Base-by-base conservation (phyloP, 495 filamentous ascomycete genomes). In the Penicillium soppii region DNA sequence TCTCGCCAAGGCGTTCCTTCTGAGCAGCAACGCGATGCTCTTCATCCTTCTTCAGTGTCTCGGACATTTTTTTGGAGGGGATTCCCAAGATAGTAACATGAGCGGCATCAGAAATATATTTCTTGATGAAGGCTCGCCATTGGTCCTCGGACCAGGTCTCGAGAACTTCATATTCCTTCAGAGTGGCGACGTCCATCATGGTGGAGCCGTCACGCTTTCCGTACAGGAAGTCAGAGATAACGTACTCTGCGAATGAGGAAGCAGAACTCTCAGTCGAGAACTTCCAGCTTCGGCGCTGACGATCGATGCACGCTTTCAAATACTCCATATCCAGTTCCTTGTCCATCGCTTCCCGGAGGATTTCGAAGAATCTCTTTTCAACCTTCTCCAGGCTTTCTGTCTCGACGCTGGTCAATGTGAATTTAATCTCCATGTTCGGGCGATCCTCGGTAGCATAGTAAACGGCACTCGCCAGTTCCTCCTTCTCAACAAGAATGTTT, bases 141-240 rank as follows among this genome's bases (percentile, higher is more conserved):
- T 95, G 74, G 27, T 77, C 70, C 50, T 97, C 90, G 1, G 67
- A 80, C 95, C 95, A 97, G 36, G 74, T 71, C 53, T 88, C 85
- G 22, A 99, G 69, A 2, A 73, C 70, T 50, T 96, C 89, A 63
- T 90, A 95, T 53, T 89, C 86, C 29, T 73, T 73, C 38, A 97
- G 62, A 17, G 70, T 82, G 36, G 81, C 79, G 10, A 96, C 68
- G 37, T 88, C 78, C 36, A 79, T 76, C 58, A 97, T 71, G 17
- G 87, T 91, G 7, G 87, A 87, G 1, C 94, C 94, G 61, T 94
- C 87, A 36, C 89, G 80, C 47, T 85, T 85, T 25, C 92, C 95
- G 54, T 91, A 99, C 22, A 97, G 76, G 68, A 95, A 94, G 58
- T 97, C 92, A 12, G 83, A 86, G 57, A 97, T 94, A 35, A 96